Percentiles rank a stretch among this genome's conserved stretches.
These are phyloP conservation scores for Penicillium pancosmium DNA, from an alignment of 495 filamentous ascomycete species.

Conservation along the genomic window DNA sequence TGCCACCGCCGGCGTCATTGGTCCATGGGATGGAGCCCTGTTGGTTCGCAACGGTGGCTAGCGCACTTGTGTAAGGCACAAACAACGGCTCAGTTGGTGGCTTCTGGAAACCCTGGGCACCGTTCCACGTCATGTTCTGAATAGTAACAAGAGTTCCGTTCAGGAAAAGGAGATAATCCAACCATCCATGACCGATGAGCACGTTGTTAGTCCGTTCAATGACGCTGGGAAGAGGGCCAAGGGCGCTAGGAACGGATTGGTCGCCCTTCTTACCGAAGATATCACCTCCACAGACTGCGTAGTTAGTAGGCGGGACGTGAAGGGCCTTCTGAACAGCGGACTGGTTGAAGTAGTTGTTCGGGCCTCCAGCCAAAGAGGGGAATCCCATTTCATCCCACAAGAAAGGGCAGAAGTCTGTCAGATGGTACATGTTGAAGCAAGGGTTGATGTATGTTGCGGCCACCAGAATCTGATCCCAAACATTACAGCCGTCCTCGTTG, in stretches of 20 bases:
- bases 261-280: slow-evolving; percentile 58
- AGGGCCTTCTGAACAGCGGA: slow-evolving; percentile 75
- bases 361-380: slow-evolving; percentile 60
- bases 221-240: slow-evolving; percentile 64
- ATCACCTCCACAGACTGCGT: slow-evolving; percentile 57
- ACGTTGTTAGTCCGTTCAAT: slow-evolving; percentile 72
- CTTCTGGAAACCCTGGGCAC: slow-evolving; percentile 65
- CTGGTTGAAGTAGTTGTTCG: slow-evolving; percentile 75
- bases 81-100: slow-evolving; percentile 61
- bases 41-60: slow-evolving; percentile 32
- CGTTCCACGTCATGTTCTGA: slow-evolving; percentile 87
- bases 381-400: slow-evolving; percentile 77
- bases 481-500: slow-evolving; percentile 50
- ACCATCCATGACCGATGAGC: slow-evolving; percentile 66
- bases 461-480: slow-evolving; percentile 59
- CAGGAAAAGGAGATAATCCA: slow-evolving; percentile 58
- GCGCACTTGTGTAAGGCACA: slow-evolving; percentile 61
- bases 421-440: slow-evolving; percentile 79
- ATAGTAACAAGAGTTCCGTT: slow-evolving; percentile 73
- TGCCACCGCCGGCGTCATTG: slow-evolving; percentile 51
- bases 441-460: slow-evolving; percentile 68
- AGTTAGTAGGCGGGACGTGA: slow-evolving; percentile 65
- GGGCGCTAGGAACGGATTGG: slow-evolving; percentile 51
- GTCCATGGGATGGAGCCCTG: slow-evolving; percentile 17
- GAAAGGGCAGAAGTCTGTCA: slow-evolving; percentile 73